These are phyloP conservation scores for Rhodotorula taiwanensis DNA, from an alignment of 768 basidiomycete species.

Conservation along the genomic window DNA sequence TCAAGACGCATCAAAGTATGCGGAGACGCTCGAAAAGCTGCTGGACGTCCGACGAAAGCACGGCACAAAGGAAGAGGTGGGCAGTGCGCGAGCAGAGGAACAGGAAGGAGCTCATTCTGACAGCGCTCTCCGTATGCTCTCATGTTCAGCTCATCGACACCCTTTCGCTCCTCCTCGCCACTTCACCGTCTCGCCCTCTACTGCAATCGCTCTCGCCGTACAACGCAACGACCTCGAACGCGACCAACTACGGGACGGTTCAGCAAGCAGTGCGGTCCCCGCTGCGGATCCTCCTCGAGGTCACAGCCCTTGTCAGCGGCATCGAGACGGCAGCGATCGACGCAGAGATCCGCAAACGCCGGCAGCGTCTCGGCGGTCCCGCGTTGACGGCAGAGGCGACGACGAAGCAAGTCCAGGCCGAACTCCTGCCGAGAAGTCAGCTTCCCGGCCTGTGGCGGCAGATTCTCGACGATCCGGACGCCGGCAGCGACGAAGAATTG, in stretches of 20 bases:
- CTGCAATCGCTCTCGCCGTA: slow-evolving; percentile 65
- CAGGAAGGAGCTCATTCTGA: slow-evolving; percentile 8
- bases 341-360: slow-evolving; percentile 67
- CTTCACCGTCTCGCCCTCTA: slow-evolving; percentile 58
- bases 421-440: slow-evolving; percentile 46
- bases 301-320: slow-evolving; percentile 58
- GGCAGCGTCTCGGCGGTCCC: slow-evolving; percentile 60
- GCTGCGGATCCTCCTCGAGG: slow-evolving; percentile 65
- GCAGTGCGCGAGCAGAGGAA: neutral
- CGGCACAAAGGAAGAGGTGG: slow-evolving; percentile 59
- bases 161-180: slow-evolving; percentile 65
- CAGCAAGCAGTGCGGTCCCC: slow-evolving; percentile 62
- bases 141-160: slow-evolving; percentile 59
- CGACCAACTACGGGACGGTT: slow-evolving; percentile 53
- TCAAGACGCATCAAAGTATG: slow-evolving; percentile 68
- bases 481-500: slow-evolving; percentile 59
- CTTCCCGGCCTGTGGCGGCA: slow-evolving; percentile 68
- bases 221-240: slow-evolving; percentile 65
- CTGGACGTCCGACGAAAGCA: slow-evolving; percentile 58
- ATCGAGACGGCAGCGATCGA: slow-evolving; percentile 57
- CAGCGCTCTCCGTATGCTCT: neutral
- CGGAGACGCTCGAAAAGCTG: slow-evolving; percentile 70
- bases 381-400: slow-evolving; percentile 37
- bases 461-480: slow-evolving; percentile 70
- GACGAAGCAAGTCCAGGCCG: slow-evolving; percentile 40